Evolutionary conservation across 140 eudicot species (phyloP).

Genomic region (Flaveria floridana): DNA sequence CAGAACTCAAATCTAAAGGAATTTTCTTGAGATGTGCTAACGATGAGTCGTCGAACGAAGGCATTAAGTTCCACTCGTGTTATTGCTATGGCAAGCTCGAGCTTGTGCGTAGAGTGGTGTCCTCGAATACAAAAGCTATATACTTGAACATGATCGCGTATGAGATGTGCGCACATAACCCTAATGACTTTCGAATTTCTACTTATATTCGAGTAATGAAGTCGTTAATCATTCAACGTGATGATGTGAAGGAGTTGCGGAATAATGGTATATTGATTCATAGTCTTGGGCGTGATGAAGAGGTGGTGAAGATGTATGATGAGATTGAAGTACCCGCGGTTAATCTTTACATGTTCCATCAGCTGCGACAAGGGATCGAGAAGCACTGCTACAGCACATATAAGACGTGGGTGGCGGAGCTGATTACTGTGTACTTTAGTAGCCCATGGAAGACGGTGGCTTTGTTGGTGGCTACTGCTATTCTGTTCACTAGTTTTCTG

Average conservation of each 20-base stretch:
- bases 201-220: conserved; percentile 45
- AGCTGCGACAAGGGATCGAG: conserved; percentile 27
- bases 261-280: conserved; percentile 21
- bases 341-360: conserved; percentile 23
- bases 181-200: conserved; percentile 31
- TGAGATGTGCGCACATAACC: conserved; percentile 40
- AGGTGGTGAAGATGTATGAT: conserved; percentile 38
- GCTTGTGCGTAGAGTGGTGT: conserved; percentile 34
- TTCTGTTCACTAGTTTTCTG: conserved; percentile 32
- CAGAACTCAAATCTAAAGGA: no score
- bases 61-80: conserved; percentile 32
- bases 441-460: conserved; percentile 50
- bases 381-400: conserved; percentile 35
- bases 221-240: conserved; percentile 27
- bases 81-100: conserved; percentile 35
- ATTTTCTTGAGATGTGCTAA: background rate
- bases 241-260: conserved; percentile 47
- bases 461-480: conserved; percentile 31
- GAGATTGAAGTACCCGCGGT: conserved; percentile 37
- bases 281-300: conserved; percentile 38
- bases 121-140: conserved; percentile 24
- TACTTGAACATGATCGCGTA: conserved; percentile 48
- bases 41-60: conserved; percentile 10
- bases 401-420: conserved; percentile 47
- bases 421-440: conserved; percentile 29